Percentiles rank a stretch among this genome's conserved stretches.
Conservation (phyloP, 2,329 filamentous ascomycete species). For the Neurospora sp. region DNA sequence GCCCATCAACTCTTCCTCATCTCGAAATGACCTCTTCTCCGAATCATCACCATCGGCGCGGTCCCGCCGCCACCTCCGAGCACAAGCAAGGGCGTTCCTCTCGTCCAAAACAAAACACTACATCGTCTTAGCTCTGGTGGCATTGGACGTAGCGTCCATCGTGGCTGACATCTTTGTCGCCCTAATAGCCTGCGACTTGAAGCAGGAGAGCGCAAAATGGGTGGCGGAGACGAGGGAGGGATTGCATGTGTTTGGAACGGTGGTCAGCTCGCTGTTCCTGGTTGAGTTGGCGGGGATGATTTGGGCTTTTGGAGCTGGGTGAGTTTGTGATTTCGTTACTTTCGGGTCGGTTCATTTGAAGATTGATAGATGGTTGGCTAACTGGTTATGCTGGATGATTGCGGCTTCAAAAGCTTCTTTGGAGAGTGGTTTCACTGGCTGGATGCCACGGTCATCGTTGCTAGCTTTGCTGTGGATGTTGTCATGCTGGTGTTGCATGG, state of each 20-base stretch:
- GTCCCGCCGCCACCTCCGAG: background rate
- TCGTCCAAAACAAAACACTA: constrained; percentile 32
- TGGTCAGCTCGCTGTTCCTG: constrained; percentile 57
- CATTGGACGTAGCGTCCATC: constrained; percentile 35
- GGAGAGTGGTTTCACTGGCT: constrained; percentile 51
- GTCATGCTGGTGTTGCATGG: constrained; percentile 30
- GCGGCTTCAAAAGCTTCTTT: constrained; percentile 38
- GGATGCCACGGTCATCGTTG: constrained; percentile 52
- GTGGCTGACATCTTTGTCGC: constrained; percentile 38
- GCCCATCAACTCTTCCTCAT: background rate
- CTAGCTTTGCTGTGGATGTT: constrained; percentile 53
- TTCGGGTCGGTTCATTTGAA: background rate
- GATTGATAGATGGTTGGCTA: background rate
- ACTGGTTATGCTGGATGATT: background rate
- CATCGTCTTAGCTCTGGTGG: constrained; percentile 32
- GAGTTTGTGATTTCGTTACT: constrained; percentile 16
- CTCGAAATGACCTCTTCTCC: background rate
- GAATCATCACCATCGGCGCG: background rate
- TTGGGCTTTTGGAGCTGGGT: constrained; percentile 53
- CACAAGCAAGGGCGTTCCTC: constrained; percentile 3
- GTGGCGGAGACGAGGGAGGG: constrained; percentile 26
- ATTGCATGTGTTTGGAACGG: constrained; percentile 43
- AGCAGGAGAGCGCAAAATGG: constrained; percentile 31
- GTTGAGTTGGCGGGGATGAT: constrained; percentile 48
- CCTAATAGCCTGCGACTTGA: constrained; percentile 38